phyloP scores from a whole-genome alignment of 140 eudicot genomes.

The Senecio squalidus region DNA sequence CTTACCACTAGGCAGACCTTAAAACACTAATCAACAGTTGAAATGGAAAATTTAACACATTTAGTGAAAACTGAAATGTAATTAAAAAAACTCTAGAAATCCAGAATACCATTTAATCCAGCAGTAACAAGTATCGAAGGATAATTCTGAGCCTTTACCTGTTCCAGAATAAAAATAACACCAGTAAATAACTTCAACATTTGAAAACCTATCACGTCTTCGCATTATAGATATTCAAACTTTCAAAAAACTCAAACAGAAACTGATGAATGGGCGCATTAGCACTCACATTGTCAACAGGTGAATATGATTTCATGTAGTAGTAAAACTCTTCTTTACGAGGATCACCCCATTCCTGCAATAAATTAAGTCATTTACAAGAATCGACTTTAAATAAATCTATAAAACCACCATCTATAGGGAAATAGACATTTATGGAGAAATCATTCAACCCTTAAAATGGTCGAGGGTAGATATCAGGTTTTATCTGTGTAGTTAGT shows the following conservation, averaged over 20 bases:
- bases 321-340: conserved; percentile 76
- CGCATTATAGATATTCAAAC: neutral
- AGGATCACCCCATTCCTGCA: conserved; percentile 99
- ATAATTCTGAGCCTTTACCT: conserved; percentile 74
- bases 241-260: neutral
- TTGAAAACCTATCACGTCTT: conserved; percentile 2
- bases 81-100: conserved; percentile 1
- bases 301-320: conserved; percentile 96
- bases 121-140: conserved; percentile 86
- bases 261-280: neutral
- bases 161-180: conserved; percentile 18
- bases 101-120: conserved; percentile 71
- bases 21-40: no score
- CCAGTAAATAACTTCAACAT: conserved; percentile 1
- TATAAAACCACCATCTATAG: neutral
- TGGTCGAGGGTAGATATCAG: no score
- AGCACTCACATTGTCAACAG: conserved; percentile 84
- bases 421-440: no score
- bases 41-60: neutral
- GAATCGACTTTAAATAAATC: neutral
- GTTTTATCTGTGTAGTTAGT: no score
- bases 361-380: conserved; percentile 18
- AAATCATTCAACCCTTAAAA: no score
- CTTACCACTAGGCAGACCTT: no score
- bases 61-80: neutral